These are phyloP conservation scores for Paulinella micropora DNA, from an alignment of 78 protist species.

Conservation along the genomic window DNA sequence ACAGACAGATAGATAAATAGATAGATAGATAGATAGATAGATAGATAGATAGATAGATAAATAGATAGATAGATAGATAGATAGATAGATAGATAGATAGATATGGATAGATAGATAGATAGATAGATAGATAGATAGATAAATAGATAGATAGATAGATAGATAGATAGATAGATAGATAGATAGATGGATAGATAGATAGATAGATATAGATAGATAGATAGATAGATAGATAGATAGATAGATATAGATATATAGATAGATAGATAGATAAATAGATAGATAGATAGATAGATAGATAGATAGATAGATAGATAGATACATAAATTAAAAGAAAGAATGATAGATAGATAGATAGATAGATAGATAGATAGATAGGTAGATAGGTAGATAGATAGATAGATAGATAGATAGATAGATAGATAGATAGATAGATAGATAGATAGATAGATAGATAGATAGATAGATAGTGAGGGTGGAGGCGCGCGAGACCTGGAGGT, in stretches of 20 bases:
- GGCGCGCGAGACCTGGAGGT: slow-evolving; percentile 54
- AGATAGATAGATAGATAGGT: background rate
- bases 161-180: too few relatives aligned
- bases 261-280: background rate
- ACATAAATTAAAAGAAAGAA: background rate
- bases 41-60: too few relatives aligned
- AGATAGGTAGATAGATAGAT: background rate
- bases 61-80: too few relatives aligned
- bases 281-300: background rate
- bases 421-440: background rate
- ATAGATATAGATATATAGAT: background rate
- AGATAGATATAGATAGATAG: background rate
- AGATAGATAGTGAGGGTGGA: background rate
- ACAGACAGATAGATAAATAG: too few relatives aligned
- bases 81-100: too few relatives aligned
- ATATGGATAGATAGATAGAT: too few relatives aligned
- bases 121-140: too few relatives aligned
- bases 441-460: background rate
- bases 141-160: too few relatives aligned
- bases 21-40: too few relatives aligned
- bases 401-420: background rate
- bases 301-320: background rate
- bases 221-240: background rate
- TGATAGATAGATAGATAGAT: background rate
- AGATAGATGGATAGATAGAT: too few relatives aligned